Evolutionary conservation across 495 filamentous ascomycete genomes (phyloP).

Genomic region (Chaetomium cochliodes): DNA sequence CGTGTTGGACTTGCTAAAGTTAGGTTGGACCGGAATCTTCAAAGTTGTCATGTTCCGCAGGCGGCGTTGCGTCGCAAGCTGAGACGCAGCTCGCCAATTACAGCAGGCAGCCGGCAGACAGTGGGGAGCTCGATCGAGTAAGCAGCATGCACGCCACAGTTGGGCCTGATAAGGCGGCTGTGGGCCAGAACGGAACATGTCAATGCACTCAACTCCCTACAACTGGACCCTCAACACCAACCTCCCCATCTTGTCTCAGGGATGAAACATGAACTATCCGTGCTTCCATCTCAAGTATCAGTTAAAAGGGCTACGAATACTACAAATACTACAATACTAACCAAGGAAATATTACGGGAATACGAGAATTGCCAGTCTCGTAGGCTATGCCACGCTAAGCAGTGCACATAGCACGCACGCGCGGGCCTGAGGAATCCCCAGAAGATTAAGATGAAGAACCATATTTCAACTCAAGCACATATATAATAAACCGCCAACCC

Average conservation of each 20-base stretch:
- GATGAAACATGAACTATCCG: not conserved
- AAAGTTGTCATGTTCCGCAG: constrained; percentile 15
- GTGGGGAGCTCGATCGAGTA: not conserved
- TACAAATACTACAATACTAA: no score
- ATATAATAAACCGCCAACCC: constrained; percentile 12
- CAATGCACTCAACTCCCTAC: not conserved
- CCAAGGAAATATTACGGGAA: no score
- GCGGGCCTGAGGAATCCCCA: not conserved
- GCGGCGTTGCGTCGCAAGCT: constrained; percentile 28
- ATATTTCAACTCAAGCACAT: not conserved
- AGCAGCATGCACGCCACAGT: constrained; percentile 8
- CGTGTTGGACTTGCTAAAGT: not conserved
- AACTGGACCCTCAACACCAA: not conserved
- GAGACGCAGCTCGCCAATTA: constrained; percentile 27
- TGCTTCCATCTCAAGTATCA: no score
- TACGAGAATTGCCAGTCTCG: no score
- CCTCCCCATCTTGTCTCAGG: not conserved
- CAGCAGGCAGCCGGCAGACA: constrained; percentile 13
- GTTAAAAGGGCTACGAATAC: no score
- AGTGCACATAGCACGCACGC: no score
- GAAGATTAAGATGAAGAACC: not conserved
- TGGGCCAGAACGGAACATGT: not conserved
- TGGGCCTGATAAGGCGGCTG: not conserved
- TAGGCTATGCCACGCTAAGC: no score
- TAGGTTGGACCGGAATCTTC: constrained; percentile 14